These are phyloP conservation scores for Moelleriella libera DNA, from an alignment of 2,329 filamentous ascomycete species.

Conservation along the genomic window DNA sequence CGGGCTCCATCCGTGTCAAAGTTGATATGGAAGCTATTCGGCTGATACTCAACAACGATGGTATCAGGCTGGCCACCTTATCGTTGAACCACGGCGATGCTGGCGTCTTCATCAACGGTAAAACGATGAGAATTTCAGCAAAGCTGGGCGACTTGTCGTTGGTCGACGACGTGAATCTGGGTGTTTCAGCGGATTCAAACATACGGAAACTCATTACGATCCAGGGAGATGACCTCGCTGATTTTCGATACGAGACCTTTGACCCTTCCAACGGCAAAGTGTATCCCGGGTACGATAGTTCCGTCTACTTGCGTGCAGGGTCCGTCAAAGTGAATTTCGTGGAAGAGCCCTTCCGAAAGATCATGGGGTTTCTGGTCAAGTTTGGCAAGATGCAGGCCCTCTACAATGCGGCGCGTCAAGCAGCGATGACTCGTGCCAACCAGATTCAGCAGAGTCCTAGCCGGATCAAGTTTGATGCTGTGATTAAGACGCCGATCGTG, in stretches of 20 bases:
- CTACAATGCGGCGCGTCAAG: slow-evolving; percentile 92
- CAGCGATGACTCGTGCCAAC: slow-evolving; percentile 82
- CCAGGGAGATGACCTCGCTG: slow-evolving; percentile 85
- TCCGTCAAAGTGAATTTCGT: slow-evolving; percentile 96
- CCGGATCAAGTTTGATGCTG: slow-evolving; percentile 85
- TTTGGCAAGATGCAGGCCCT: slow-evolving; percentile 99
- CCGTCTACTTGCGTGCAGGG: slow-evolving; percentile 77
- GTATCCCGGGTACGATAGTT: slow-evolving; percentile 91
- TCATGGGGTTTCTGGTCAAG: slow-evolving; percentile 94
- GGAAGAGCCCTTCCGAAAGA: slow-evolving; percentile 94
- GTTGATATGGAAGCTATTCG: slow-evolving; percentile 87
- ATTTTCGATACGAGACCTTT: slow-evolving; percentile 96
- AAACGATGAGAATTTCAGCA: slow-evolving; percentile 75
- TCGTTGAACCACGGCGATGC: slow-evolving; percentile 88
- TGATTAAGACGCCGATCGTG: slow-evolving; percentile 89
- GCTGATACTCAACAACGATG: slow-evolving; percentile 93
- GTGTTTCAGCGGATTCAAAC: slow-evolving; percentile 66
- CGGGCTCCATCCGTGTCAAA: slow-evolving; percentile 81
- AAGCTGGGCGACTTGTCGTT: slow-evolving; percentile 78
- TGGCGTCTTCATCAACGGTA: slow-evolving; percentile 73
- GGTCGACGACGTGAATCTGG: slow-evolving; percentile 86
- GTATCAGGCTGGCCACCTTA: slow-evolving; percentile 82
- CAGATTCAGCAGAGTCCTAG: slow-evolving; percentile 84
- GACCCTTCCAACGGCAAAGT: slow-evolving; percentile 53
- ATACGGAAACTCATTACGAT: slow-evolving; percentile 85